Percentiles rank a stretch among this genome's conserved stretches.
phyloP scores from a whole-genome alignment of 768 basidiomycete genomes.

The Clavulina sp. region DNA sequence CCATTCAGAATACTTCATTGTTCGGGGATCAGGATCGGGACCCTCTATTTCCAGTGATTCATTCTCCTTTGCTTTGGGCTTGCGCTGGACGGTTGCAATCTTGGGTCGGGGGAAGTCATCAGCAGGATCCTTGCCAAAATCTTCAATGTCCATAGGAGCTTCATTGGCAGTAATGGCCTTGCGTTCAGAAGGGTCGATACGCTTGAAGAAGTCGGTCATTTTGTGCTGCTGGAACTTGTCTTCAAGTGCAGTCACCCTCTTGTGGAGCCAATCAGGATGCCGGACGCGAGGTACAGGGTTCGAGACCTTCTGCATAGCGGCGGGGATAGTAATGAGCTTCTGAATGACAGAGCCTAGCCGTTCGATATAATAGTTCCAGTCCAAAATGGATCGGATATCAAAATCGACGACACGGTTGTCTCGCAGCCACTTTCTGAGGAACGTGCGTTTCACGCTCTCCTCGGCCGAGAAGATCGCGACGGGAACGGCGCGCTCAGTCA shows the following conservation, averaged over 20 bases:
- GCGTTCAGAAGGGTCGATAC: constrained; percentile 14
- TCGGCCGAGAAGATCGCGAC: constrained; percentile 97
- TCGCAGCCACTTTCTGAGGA: constrained; percentile 92
- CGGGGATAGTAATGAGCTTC: constrained; percentile 97
- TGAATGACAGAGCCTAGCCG: constrained; percentile 95
- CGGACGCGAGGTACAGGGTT: constrained; percentile 93
- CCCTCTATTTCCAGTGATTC: no score
- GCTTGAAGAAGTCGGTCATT: constrained; percentile 82
- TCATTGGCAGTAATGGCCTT: constrained; percentile 16
- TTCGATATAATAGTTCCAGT: constrained; percentile 98
- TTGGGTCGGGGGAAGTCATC: constrained; percentile 18
- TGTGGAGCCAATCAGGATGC: constrained; percentile 95
- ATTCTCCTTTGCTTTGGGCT: constrained; percentile 23
- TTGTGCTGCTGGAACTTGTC: constrained; percentile 99
- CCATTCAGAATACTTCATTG: constrained; percentile 56
- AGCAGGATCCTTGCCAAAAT: constrained; percentile 22
- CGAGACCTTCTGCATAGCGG: constrained; percentile 90
- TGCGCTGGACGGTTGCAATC: constrained; percentile 37
- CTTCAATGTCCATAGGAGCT: constrained; percentile 43
- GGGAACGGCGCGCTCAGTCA: constrained; percentile 92
- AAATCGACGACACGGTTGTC: constrained; percentile 76
- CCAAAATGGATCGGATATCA: constrained; percentile 83
- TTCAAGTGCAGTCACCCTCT: constrained; percentile 69
- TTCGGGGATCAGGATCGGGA: constrained; percentile 55
- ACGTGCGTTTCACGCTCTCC: constrained; percentile 71